Evolutionary conservation across 2,329 filamentous ascomycete species (phyloP), one percentile per base, ranked within the genome.

Genomic region (Teratosphaeria gauchensis): DNA sequence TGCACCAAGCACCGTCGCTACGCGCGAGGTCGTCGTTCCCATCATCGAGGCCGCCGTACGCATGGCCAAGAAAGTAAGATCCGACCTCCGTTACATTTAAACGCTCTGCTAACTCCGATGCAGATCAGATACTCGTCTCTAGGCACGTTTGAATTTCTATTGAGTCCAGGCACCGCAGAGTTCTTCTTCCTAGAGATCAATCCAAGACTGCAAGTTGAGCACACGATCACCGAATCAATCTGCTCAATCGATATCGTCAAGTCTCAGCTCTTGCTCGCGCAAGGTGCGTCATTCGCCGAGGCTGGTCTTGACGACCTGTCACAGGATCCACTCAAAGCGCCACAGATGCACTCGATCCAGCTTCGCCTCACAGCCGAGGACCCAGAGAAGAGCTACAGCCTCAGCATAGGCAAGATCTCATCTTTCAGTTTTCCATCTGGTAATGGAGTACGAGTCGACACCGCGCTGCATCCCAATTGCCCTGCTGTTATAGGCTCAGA

Each of bases 91-190:
- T 11, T 21, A 19, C 14, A 5, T 14, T 7, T 31, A 4, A 21
- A 16, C 57, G 12, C 54, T 28, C 33, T 58, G 31, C 57, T 57
- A 16, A 58, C n/a, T 24, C 3, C 1, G 42, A 53, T 21, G n/a
- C 61, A 79, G 72, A 78, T 84, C 55, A 71, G 75, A 3, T 86
- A 86, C 67, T 73, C 74, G 54, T 84, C 81, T 0, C 73, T 86
- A 0, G 84, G 84, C 8, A 87, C 84, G 0, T 85, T 85, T 62
- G 84, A 87, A 66, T 87, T 86, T 59, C 74, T 87, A 0, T 76
- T 84, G 12, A 81, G 80, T 58, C 76, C 79, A 11, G 60, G 69
- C 0, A 77, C 71, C 0, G 67, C 68, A 1, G 76, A 81, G 28
- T 82, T 79, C 67, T 85, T 78, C 69, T 85, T 85, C 63, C 69